Base-by-base conservation (phyloP, 345 rosid genomes). In the Adansonia digitata region DNA sequence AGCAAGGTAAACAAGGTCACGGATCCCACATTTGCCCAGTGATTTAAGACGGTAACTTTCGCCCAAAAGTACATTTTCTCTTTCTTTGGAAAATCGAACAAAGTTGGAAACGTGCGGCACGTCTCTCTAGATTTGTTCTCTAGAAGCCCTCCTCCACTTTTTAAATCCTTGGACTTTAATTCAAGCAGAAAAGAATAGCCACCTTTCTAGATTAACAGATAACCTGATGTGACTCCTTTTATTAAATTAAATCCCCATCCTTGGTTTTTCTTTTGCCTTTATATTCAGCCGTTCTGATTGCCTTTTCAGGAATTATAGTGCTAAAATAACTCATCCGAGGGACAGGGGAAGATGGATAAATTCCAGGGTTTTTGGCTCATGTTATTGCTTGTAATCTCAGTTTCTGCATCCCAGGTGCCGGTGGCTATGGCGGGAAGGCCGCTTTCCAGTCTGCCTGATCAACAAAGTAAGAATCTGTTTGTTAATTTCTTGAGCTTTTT, bases 51-150 rank as follows among this genome's bases (percentile, higher is more conserved):
- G 7, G 22, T 29, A 72, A 56, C 39, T 22, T 72, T 72, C 26
- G 37, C 14, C 52, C 65, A 22, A 57, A n/a, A 55, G 22, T 24
- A 37, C 14, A 26, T 22, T 62, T 20, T 45, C 13, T 40, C 34
- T 40, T 9, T 68, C 71, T 17, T 31, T 48, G 12, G 77, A 80
- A 80, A 74, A 75, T 80, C 80, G 42, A 73, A 18, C 37, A 56
- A n/a, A 73, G 46, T 74, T 31, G 82, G 72, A 75, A 79, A 56
- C 80, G 67, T 67, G 79, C 7, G 74, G 46, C 79, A 34, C 45
- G 40, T 24, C 64, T 46, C 56, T 43, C 17, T 14, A 0, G 8
- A 51, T 78, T 48, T 61, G 53, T 7, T 77, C 80, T 73, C 53
- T 72, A 80, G 85, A 81, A 77, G 67, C 37, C 17, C 17, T 12